phyloP scores from a whole-genome alignment of 176 grass and related monocot genomes.

The Poa annua region DNA sequence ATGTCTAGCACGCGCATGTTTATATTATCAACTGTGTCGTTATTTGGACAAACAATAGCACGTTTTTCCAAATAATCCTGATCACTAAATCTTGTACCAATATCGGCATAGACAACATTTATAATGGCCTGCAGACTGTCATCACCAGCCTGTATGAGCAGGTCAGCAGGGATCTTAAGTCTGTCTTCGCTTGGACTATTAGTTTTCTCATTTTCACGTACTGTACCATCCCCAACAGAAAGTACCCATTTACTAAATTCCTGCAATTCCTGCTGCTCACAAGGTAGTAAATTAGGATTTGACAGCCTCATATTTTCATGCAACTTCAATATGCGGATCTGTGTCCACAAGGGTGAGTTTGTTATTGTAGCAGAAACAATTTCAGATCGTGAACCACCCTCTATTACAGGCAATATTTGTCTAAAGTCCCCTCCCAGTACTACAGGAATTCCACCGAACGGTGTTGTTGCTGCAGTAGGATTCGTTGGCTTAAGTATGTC shows the following conservation, averaged over 20 bases:
- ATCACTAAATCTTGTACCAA: not conserved
- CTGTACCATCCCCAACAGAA: not conserved
- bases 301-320: not conserved
- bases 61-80: not conserved
- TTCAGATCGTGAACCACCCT: not conserved
- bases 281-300: not conserved
- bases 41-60: not conserved
- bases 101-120: not conserved
- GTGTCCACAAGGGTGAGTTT: not conserved
- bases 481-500: not conserved
- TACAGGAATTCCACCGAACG: not conserved
- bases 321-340: not conserved
- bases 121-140: not conserved
- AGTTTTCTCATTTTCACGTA: not conserved
- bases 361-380: conserved; percentile 1
- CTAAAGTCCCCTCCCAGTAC: conserved; percentile 5
- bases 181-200: not conserved
- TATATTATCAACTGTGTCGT: not conserved
- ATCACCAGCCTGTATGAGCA: not conserved
- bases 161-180: not conserved
- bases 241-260: not conserved
- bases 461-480: too few relatives aligned
- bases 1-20: not conserved
- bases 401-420: conserved; percentile 16
- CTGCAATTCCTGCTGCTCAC: not conserved